Base-by-base conservation (phyloP, 2,329 filamentous ascomycete genomes). In the Arthrocladium fulminans region DNA sequence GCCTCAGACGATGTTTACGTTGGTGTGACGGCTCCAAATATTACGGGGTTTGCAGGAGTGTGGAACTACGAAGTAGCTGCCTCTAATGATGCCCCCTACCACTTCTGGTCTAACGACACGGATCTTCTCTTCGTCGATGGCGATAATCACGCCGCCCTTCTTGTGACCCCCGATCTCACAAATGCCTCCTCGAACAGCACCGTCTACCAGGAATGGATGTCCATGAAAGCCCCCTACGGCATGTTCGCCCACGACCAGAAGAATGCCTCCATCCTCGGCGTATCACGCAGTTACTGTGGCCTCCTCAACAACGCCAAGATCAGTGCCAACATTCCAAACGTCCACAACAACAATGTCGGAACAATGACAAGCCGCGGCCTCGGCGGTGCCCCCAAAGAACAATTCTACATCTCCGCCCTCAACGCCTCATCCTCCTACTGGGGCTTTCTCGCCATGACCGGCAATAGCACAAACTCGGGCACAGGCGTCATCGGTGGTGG, bases 51-150 rank as follows among this genome's bases (percentile, higher is more conserved):
- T 53, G 66, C 71, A 0, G 84, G 83, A 1, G 71, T 72, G 3
- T 98, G 88, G 73, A 85, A 82, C 51, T 89, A 89, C 57, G 75
- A 94, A 59, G 69, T 98, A 19, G 88, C 87, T 1, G 85, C 79
- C 3, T 96, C 89, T 1, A 80, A 83, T n/a, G 84, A 94, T 58
- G 76, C 71, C 1, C 84, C 76, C 51, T 96, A 86, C 62, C 84
- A 94, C 66, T 73, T 68, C 29, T 30, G 34, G 17, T 41, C 38
- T 13, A 45, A 50, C 23, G 40, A 34, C n/a, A 86, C 79, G 57
- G 70, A 79, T 55, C 72, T 96, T 6, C 77, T 81, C 57, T 84
- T 89, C 67, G 80, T 96, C 45, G 92, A 97, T 61, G 88, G 86
- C 20, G 92, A 97, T 64, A 82, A 79, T 37, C 76, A 75, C 24